These are phyloP conservation scores for Vanrija sp. DNA, from an alignment of 1,284 basidiomycete species.

Conservation along the genomic window DNA sequence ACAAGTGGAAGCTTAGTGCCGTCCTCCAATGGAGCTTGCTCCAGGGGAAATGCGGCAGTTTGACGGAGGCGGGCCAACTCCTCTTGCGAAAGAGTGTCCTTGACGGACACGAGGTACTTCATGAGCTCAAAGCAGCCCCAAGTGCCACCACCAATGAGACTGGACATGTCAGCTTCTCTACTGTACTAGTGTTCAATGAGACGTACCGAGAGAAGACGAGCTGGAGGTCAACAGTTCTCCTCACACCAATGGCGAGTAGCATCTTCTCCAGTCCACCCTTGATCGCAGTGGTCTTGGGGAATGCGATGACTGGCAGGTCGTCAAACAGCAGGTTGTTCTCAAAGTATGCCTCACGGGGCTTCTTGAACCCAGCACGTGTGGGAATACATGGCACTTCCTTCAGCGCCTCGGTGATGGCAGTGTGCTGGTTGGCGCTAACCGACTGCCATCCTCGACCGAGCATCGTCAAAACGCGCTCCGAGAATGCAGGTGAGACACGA, in stretches of 20 bases:
- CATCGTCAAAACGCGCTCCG: constrained; percentile 72
- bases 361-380: constrained; percentile 71
- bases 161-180: constrained; percentile 36
- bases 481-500: constrained; percentile 65
- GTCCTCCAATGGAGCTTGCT: constrained; percentile 49
- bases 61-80: constrained; percentile 71
- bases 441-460: constrained; percentile 74
- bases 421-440: constrained; percentile 59
- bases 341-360: constrained; percentile 79
- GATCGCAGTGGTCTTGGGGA: constrained; percentile 64
- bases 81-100: constrained; percentile 61
- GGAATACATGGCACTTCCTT: constrained; percentile 71
- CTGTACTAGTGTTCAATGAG: background rate
- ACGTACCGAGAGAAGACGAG: constrained; percentile 73
- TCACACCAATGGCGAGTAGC: constrained; percentile 73
- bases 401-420: constrained; percentile 60
- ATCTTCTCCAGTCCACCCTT: constrained; percentile 76
- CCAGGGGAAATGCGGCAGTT: constrained; percentile 76
- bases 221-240: constrained; percentile 87
- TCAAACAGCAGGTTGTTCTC: constrained; percentile 80
- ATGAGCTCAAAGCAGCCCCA: constrained; percentile 56
- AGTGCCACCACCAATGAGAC: constrained; percentile 50
- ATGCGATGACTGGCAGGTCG: constrained; percentile 75
- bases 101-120: constrained; percentile 84
- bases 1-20: constrained; percentile 37